A percentile compares a stretch with the other conserved stretches of the same genome.
Conservation (phyloP, 441 rosid species). For the Bocquillonia castaneifolia region DNA sequence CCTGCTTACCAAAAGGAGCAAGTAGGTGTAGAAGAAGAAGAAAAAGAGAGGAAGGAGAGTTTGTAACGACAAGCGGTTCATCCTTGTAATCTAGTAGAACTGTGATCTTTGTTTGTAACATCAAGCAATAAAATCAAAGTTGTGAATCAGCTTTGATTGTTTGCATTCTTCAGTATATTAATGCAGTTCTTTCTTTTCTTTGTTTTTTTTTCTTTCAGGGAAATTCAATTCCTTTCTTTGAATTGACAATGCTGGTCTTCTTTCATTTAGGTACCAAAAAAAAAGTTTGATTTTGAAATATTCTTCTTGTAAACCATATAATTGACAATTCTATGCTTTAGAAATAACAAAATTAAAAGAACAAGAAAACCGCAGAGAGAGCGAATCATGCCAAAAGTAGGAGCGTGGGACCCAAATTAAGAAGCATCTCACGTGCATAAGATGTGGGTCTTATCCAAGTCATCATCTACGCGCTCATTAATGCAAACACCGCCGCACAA, state of each 20-base stretch:
- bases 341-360: background rate
- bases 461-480: conserved; percentile 17
- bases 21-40: conserved; percentile 1
- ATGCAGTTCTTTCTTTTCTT: no score
- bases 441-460: conserved; percentile 8
- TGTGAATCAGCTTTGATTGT: conserved; percentile 1
- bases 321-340: background rate
- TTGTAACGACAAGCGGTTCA: background rate
- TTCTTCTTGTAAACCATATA: no score
- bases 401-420: background rate
- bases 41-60: conserved; percentile 8
- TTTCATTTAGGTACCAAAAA: no score
- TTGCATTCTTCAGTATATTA: background rate
- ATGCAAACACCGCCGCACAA: no score
- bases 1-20: conserved; percentile 7
- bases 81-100: conserved; percentile 18
- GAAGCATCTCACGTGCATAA: conserved; percentile 16
- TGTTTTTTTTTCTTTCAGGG: no score
- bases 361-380: background rate
- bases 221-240: no score
- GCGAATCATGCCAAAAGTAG: background rate
- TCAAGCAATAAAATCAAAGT: conserved; percentile 8
- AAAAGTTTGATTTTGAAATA: no score
- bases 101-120: conserved; percentile 26
- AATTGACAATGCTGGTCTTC: no score